Percentiles rank a stretch among this genome's conserved stretches.
phyloP scores from a whole-genome alignment of 495 filamentous ascomycete genomes.

The Achaetomiella virescens region DNA sequence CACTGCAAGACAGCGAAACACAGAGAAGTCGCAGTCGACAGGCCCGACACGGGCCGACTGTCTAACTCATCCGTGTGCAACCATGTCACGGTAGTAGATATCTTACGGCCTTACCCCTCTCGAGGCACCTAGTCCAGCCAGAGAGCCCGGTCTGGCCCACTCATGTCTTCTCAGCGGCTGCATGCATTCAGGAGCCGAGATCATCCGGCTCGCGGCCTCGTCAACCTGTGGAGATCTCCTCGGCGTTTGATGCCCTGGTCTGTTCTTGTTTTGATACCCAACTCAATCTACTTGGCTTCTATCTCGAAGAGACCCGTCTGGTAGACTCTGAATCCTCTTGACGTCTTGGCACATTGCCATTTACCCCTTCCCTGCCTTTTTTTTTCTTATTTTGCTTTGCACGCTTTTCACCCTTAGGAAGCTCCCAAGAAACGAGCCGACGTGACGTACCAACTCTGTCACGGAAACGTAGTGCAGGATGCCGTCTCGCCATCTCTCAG shows the following conservation, averaged over 20 bases:
- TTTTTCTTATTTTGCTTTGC: no score
- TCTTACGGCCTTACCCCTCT: constrained; percentile 25
- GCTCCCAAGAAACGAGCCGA: no score
- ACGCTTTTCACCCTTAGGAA: no score
- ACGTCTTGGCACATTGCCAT: no score
- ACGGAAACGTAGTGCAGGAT: no score
- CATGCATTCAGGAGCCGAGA: constrained; percentile 12
- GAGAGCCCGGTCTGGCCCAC: neutral
- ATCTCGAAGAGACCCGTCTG: no score
- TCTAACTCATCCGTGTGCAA: constrained; percentile 14
- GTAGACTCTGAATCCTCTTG: no score
- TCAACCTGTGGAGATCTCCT: constrained; percentile 2
- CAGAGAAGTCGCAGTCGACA: constrained; percentile 5
- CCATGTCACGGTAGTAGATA: neutral
- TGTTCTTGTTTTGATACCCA: constrained; percentile 4
- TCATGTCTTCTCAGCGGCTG: constrained; percentile 8
- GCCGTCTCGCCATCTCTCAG: no score
- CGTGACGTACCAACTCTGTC: no score
- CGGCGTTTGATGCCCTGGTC: neutral
- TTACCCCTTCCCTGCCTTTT: no score
- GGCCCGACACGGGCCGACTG: constrained; percentile 11
- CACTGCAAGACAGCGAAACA: neutral
- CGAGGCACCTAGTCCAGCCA: neutral
- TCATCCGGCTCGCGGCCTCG: neutral
- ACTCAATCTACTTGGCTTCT: neutral